Base-by-base conservation (phyloP, 345 rosid genomes). In the Capsella bursapastoris region DNA sequence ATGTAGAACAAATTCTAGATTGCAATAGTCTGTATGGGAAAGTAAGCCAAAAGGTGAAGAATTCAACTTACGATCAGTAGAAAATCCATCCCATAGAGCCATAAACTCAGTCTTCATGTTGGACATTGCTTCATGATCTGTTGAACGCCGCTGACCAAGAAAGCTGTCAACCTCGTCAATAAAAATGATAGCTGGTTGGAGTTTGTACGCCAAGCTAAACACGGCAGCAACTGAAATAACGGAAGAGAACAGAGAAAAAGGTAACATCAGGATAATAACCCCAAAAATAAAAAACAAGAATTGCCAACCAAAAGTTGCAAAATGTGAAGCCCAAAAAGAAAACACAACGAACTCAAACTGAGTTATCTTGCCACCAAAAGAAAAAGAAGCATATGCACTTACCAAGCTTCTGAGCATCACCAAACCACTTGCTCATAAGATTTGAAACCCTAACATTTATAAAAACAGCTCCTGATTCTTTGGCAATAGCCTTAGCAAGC, bases 21-120 rank as follows among this genome's bases (percentile, higher is more conserved):
- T 56, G 13, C 43, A 49, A 47, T 53, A 56, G 9, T 25, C 59
- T 49, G 15, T 15, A 41, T 41, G 45, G 55, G 48, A 38, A 15
- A 64, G 6, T 22, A 44, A 29, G 48, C 22, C 2, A 2, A 32
- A 35, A 58, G 14, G 29, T 44, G 57, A 48, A 49, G 41, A 44
- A 18, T 31, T 70, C 52, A 44, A 90, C 99, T 89, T 84, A 95
- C 98, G 98, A 63, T 95, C 97, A 28, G 98, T 90, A 8, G 98
- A 86, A 80, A 95, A 92, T 7, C 99, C 98, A 86, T 95, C 98
- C 99, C 99, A 95, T 78, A 92, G 83, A 59, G 99, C 99, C 99
- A 95, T 92, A 81, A 90, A 95, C 86, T 95, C 98, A 2, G 98
- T 92, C 86, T 95, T 95, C 98, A 95, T 95, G 69, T 92, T 95